Evolutionary conservation across 2,329 filamentous ascomycete species (phyloP), one percentile per base, ranked within the genome.

Genomic region (Clarireedia hainanense): DNA sequence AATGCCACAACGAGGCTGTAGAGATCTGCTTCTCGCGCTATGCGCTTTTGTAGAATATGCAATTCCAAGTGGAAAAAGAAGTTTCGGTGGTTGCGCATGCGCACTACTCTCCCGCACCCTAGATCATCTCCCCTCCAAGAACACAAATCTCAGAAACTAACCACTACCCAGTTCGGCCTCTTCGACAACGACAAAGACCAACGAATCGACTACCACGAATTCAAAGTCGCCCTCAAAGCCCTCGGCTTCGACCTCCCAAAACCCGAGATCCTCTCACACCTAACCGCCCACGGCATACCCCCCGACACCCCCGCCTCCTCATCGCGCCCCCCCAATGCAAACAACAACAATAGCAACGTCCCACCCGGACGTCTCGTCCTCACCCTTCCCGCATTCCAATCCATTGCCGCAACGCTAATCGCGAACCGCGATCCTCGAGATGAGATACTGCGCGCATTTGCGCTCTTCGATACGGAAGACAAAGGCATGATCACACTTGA

Each of bases 181-280:
- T 97, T 99, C 78, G 94, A 97, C 71, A 87, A 96, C 68, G 92
- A 97, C 78, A 92, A 95, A 71, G 91, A 97, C 75, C 82, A 85
- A 47, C 85, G 88, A 72, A 89, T 99, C 69, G 92, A 97, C 76
- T 97, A 96, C 77, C 94, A 97, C 75, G 94, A 99, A 74, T 89
- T 97, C 70, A 92, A 94, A 73, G 94, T 97, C 74, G 91, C 92
- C 58, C 85, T 97, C 66, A 94, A 95, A 70, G 94, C 94, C 3
- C 84, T 99, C 1, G 94, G 94, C 61, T 97, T 97, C 75, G 90
- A 95, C 67, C 78, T 96, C 50, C 81, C 89, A 57, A 96, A 96
- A 71, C 77, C 84, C 60, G 90, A 95, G 65, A 90, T 96, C 58
- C 85, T 92, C 66, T 76, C 80, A 47, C 83, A 95, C 60, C 80